These are phyloP conservation scores for Paratinospora sagittata DNA, from an alignment of 164 flowering plant species.

Conservation along the genomic window DNA sequence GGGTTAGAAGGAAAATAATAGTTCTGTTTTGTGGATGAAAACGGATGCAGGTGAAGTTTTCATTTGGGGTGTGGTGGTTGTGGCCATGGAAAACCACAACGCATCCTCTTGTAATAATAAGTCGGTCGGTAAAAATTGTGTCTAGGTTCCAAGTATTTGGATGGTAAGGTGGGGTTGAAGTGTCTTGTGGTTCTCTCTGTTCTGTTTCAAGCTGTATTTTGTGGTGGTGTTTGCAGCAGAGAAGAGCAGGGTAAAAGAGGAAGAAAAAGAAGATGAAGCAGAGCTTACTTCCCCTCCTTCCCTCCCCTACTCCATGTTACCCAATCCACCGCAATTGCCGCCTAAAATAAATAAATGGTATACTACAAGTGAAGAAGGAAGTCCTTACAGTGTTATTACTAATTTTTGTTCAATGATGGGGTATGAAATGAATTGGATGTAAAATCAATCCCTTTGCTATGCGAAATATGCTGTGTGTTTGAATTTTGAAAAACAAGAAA, in stretches of 20 bases:
- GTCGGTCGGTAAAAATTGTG: neutral
- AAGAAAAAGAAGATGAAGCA: no score
- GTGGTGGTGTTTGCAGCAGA: neutral
- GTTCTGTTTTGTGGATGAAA: conserved; percentile 2
- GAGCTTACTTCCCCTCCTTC: no score
- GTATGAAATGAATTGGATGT: neutral
- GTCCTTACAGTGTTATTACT: neutral
- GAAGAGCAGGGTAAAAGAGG: neutral
- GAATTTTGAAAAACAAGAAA: no score
- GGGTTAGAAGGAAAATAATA: neutral
- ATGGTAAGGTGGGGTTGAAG: neutral
- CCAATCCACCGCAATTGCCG: no score
- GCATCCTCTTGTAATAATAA: neutral
- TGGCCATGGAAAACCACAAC: neutral
- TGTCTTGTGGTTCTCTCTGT: neutral
- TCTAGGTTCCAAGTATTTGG: neutral
- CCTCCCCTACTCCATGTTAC: no score
- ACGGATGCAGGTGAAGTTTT: neutral
- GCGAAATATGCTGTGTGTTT: neutral
- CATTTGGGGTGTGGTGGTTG: neutral
- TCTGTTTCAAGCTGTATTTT: neutral
- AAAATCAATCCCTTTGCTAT: neutral
- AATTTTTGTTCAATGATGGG: neutral
- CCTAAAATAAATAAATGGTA: no score
- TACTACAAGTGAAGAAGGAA: neutral